These are phyloP conservation scores for Jaminaea rosea DNA, from an alignment of 1,284 basidiomycete genomes.

Conservation along the genomic window DNA sequence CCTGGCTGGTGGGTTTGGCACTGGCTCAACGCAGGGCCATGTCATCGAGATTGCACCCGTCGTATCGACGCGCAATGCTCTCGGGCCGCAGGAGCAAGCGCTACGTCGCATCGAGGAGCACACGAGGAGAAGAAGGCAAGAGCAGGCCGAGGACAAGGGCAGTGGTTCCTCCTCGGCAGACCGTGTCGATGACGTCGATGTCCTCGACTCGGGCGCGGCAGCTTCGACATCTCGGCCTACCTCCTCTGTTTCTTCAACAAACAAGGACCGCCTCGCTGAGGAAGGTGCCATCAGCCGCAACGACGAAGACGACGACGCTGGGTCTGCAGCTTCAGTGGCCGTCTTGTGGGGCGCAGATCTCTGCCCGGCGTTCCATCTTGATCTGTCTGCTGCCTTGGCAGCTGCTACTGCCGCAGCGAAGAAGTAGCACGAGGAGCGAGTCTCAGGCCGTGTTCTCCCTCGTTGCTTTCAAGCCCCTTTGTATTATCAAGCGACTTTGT, in stretches of 20 bases:
- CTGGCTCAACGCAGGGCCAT: slow-evolving; percentile 13
- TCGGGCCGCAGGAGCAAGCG: neutral
- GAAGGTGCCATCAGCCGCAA: slow-evolving; percentile 9
- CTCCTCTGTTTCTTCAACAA: neutral
- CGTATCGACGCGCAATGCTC: slow-evolving; percentile 59
- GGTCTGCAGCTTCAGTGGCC: slow-evolving; percentile 23
- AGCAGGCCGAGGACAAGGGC: neutral
- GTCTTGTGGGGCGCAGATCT: slow-evolving; percentile 47
- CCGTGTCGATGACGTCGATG: neutral
- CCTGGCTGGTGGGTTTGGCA: slow-evolving; percentile 31
- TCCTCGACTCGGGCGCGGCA: too few species aligned
- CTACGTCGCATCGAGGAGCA: neutral
- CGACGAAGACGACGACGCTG: slow-evolving; percentile 8
- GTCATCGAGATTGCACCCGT: slow-evolving; percentile 33
- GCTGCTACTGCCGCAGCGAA: too few species aligned
- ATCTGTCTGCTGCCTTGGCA: slow-evolving; percentile 62
- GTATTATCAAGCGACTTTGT: too few species aligned
- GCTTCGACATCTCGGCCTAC: neutral
- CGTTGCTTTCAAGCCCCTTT: too few species aligned
- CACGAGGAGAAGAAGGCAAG: neutral
- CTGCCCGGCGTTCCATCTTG: slow-evolving; percentile 81
- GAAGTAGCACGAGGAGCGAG: too few species aligned
- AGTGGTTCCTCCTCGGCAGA: neutral
- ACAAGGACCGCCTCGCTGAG: neutral
- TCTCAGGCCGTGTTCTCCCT: too few species aligned